Evolutionary conservation across 305 asterid species (phyloP), one percentile per base, ranked within the genome.

Genomic region (Salvia sclarea): DNA sequence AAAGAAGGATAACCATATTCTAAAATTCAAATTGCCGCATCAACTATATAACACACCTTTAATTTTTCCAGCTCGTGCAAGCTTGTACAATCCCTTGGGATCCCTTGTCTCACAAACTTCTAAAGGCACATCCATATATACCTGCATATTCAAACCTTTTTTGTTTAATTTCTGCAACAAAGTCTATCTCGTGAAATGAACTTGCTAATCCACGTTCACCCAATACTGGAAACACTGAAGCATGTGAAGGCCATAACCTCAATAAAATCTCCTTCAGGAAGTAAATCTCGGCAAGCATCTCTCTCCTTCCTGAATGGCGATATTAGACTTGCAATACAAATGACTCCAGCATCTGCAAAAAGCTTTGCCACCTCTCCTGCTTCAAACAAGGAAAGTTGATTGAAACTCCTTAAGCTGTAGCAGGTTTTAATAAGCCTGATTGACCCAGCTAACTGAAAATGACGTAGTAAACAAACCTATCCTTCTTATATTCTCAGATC

Each of bases 341-440:
- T 91, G 28, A 91, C 80, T 68, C 99, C 99, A 81, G 99, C 92
- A 83, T 95, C 99, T n/a, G 95, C 89, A 75, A 95, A 95, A 71
- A 95, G 95, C 91, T 95, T 95, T 24, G 96, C 95, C 59, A 91
- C 99, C 84, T 95, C 98, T 21, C 99, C 99, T 95, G 77, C 49
- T 52, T 22, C 49, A 40, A 41, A 55, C 48, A 43, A 73, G 68
- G 47, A 25, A 70, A 74, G 37, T 21, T 10, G 8, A 45, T 59
- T 50, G 37, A 74, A 24, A 25, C 30, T 25, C 30, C 4, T 25
- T 28, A 3, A 69, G 48, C 13, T 45, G 59, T 53, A 35, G 64
- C 10, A 50, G 50, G 25, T 10, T 41, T 17, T 58, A 59, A 67
- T 0, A 22, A 62, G 48, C 8, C 41, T 22, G 18, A 30, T 30